Evolutionary conservation across 1,284 basidiomycete species (phyloP).

Genomic region (Microbotryum violaceum): DNA sequence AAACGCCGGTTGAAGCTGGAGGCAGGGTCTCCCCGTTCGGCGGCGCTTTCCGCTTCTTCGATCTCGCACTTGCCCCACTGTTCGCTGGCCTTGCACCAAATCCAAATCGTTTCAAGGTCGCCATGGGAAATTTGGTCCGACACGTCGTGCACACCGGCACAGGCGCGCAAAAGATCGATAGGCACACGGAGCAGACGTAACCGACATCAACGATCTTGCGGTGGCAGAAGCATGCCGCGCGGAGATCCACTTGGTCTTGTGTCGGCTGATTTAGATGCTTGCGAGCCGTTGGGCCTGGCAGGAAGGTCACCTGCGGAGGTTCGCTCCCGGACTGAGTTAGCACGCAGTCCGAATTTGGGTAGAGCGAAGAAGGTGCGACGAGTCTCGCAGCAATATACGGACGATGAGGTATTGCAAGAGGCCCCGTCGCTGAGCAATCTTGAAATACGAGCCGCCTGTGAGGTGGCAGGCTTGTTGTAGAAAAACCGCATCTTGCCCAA

Average conservation of each 20-base stretch:
- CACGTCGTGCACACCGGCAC: slow-evolving; percentile 90
- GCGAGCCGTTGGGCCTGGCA: slow-evolving; percentile 73
- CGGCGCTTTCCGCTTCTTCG: slow-evolving; percentile 30
- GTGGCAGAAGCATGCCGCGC: slow-evolving; percentile 98
- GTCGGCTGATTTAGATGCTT: slow-evolving; percentile 74
- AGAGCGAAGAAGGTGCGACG: neutral
- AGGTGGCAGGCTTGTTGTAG: slow-evolving; percentile 94
- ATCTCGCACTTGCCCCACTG: neutral
- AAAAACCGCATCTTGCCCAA: slow-evolving; percentile 84
- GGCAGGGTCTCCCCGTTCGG: neutral
- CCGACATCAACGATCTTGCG: slow-evolving; percentile 93
- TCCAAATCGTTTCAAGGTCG: slow-evolving; percentile 67
- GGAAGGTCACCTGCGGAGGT: slow-evolving; percentile 70
- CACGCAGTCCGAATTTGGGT: neutral
- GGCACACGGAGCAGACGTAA: slow-evolving; percentile 93
- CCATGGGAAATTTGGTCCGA: slow-evolving; percentile 81
- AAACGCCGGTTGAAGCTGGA: too few species aligned
- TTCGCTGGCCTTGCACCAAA: slow-evolving; percentile 19
- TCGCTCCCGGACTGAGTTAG: neutral
- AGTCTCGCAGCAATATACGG: slow-evolving; percentile 31
- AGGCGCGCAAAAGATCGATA: slow-evolving; percentile 88
- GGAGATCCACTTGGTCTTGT: slow-evolving; percentile 90
- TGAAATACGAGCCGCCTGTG: slow-evolving; percentile 88
- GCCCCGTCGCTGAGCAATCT: slow-evolving; percentile 68
- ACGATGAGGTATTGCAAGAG: slow-evolving; percentile 82